Percentiles rank a stretch among this genome's conserved stretches.
These are phyloP conservation scores for Boletus patriciae DNA, from an alignment of 768 basidiomycete genomes.

Conservation along the genomic window DNA sequence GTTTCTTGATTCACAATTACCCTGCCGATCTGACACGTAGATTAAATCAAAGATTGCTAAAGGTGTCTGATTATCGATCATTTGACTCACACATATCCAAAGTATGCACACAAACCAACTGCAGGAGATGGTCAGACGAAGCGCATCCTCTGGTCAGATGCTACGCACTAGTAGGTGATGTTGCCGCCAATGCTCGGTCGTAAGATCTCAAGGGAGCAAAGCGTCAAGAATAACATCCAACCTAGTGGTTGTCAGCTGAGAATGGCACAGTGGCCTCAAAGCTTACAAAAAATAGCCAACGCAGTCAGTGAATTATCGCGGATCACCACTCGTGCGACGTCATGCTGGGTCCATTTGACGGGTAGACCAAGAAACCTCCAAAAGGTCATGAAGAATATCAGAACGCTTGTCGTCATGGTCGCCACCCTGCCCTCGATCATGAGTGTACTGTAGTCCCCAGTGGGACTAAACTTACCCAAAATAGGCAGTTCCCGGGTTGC, in stretches of 20 bases:
- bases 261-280: not conserved
- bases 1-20: slow-evolving; percentile 13
- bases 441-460: not conserved
- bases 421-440: slow-evolving; percentile 10
- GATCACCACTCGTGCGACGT: slow-evolving; percentile 8
- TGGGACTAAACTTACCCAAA: slow-evolving; percentile 17
- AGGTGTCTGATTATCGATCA: not conserved
- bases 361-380: slow-evolving; percentile 16
- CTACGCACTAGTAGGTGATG: slow-evolving; percentile 19
- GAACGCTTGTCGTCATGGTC: slow-evolving; percentile 11
- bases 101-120: slow-evolving; percentile 21
- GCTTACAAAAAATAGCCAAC: slow-evolving; percentile 10
- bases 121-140: not conserved
- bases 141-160: not conserved
- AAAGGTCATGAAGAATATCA: slow-evolving; percentile 18
- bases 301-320: slow-evolving; percentile 14
- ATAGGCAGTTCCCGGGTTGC: slow-evolving; percentile 13
- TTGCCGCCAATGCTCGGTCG: slow-evolving; percentile 11
- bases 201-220: slow-evolving; percentile 11
- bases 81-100: slow-evolving; percentile 20
- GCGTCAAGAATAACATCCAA: slow-evolving; percentile 17
- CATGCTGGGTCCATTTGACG: not conserved
- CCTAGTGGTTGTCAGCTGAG: slow-evolving; percentile 1
- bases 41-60: not conserved
- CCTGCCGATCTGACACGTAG: slow-evolving; percentile 10